Percentiles rank a stretch among this genome's conserved stretches.
phyloP scores from a whole-genome alignment of 1,139 yeast genomes.

The Debaryomycetaceae sp. region DNA sequence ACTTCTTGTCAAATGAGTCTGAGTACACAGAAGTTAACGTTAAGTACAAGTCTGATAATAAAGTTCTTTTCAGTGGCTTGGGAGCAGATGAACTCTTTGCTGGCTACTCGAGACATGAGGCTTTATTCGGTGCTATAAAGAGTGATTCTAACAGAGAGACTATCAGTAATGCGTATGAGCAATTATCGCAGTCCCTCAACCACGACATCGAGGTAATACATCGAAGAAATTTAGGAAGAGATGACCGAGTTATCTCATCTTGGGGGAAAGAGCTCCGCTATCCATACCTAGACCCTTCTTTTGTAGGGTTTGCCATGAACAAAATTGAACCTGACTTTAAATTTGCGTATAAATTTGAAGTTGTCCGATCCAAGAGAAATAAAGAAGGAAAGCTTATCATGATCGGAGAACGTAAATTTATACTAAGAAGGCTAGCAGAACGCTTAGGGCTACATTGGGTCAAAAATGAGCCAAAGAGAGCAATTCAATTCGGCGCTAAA shows the following conservation, averaged over 20 bases:
- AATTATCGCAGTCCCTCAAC: constrained; percentile 49
- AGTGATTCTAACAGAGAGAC: constrained; percentile 17
- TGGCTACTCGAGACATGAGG: constrained; percentile 80
- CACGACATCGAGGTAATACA: constrained; percentile 73
- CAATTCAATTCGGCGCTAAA: constrained; percentile 94
- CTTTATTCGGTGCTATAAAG: constrained; percentile 35
- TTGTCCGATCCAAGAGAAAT: constrained; percentile 25
- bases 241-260: constrained; percentile 77
- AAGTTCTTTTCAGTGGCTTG: constrained; percentile 83
- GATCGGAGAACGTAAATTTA: constrained; percentile 51
- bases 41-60: constrained; percentile 49
- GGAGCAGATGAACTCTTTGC: constrained; percentile 97
- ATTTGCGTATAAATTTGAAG: constrained; percentile 28
- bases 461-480: constrained; percentile 78
- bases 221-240: constrained; percentile 80
- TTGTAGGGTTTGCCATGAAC: constrained; percentile 51
- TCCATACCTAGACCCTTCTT: constrained; percentile 72
- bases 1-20: constrained; percentile 15
- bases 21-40: constrained; percentile 6
- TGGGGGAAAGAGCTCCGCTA: constrained; percentile 93
- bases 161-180: constrained; percentile 15
- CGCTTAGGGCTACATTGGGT: constrained; percentile 53
- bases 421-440: constrained; percentile 63
- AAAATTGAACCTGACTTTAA: constrained; percentile 54
- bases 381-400: constrained; percentile 22